Percentiles rank a stretch among this genome's conserved stretches.
Evolutionary conservation across 2,329 filamentous ascomycete genomes (phyloP).

Genomic region (Pezicula neosporulosa): DNA sequence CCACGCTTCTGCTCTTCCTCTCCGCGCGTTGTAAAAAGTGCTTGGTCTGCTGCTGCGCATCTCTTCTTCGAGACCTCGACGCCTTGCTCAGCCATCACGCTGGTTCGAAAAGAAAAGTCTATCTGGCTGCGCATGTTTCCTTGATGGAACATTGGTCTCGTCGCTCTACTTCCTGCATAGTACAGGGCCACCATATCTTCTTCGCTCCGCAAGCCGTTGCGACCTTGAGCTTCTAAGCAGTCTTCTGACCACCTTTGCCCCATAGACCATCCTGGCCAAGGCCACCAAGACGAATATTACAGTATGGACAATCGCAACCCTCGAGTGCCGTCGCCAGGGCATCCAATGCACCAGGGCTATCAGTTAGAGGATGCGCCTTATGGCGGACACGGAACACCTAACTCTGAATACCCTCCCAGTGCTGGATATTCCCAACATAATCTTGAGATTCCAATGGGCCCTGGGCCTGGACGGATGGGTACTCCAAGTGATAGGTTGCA

Average conservation of each 20-base stretch:
- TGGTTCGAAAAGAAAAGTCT: slow-evolving; percentile 1
- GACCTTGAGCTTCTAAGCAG: slow-evolving; percentile 7
- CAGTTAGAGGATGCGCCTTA: slow-evolving; percentile 67
- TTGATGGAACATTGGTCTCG: slow-evolving; percentile 3
- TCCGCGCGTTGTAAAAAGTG: not conserved
- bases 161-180: slow-evolving; percentile 17
- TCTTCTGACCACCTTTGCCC: slow-evolving; percentile 16
- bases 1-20: not conserved
- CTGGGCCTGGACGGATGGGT: slow-evolving; percentile 35
- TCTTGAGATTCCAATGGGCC: slow-evolving; percentile 67
- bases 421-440: slow-evolving; percentile 36
- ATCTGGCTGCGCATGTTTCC: slow-evolving; percentile 13
- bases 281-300: slow-evolving; percentile 57
- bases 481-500: slow-evolving; percentile 74
- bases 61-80: not conserved
- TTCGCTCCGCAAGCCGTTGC: slow-evolving; percentile 10
- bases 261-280: slow-evolving; percentile 23
- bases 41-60: not conserved
- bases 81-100: slow-evolving; percentile 6
- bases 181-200: slow-evolving; percentile 13
- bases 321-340: slow-evolving; percentile 73
- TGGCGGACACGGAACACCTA: slow-evolving; percentile 12
- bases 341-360: slow-evolving; percentile 71
- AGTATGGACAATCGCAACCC: slow-evolving; percentile 56
- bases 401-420: slow-evolving; percentile 14